Base-by-base conservation (phyloP, 176 grass and related monocot genomes). In the Aechmea fasciata region DNA sequence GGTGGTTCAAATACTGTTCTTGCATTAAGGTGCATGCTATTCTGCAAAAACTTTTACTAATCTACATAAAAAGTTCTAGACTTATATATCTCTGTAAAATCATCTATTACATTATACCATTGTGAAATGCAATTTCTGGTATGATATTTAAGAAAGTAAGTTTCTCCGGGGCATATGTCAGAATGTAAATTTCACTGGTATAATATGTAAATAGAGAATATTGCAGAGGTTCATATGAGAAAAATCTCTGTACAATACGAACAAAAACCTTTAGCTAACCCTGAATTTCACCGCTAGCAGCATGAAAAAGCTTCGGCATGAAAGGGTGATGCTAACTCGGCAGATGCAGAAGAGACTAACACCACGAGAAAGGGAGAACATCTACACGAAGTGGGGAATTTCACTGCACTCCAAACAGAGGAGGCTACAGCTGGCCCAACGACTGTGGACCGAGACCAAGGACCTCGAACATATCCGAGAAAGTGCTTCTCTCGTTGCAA, bases 301-400 rank as follows among this genome's bases (percentile, higher is more conserved):
- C 28, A 77, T 73, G 13, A 92, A 75, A 77, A 92, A 87, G 69
- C 75, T 97, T 81, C 89, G 81, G 14, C 88, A 82, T 7, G 89
- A 97, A 79, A 87, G 89, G 71, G 94, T 83, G 65, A 90, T 92
- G 94, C 83, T 97, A 24, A 87, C 89, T 69, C 73, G 81, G 79
- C 86, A 90, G 67, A 97, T 97, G 89, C 86, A 90, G 51, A 92
- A 77, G 79, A 77, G 79, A 29, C 72, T 97, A 1, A 81, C 86
- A 15, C 13, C 73, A 0, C 74, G 72, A 68, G 94, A 97, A 79
- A 85, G 94, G 14, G 94, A 87, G 76, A 92, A 84, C 71, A 76
- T 97, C 67, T 97, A 90, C 73, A 80, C 66, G 71, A 97, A 92
- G 73, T 97, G 94, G 94, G 94, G 84, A 50, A 88, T 97, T 72